phyloP scores from a whole-genome alignment of 2,329 filamentous ascomycete species.

The Cladosporium sp. region DNA sequence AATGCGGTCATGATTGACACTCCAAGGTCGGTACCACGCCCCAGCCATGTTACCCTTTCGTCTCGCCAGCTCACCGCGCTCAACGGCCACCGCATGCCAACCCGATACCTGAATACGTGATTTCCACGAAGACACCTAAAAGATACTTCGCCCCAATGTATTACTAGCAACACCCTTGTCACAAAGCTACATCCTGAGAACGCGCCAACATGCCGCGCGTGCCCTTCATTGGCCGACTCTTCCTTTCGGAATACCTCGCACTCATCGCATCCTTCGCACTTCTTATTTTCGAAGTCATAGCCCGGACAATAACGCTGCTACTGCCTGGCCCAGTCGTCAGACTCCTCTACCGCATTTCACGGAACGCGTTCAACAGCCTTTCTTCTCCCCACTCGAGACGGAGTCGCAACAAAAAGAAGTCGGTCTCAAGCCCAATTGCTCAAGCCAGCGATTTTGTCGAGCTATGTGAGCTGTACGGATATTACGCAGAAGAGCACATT shows the following conservation, averaged over 20 bases:
- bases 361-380: constrained; percentile 73
- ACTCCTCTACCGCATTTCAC: constrained; percentile 76
- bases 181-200: not conserved
- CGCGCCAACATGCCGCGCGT: constrained; percentile 47
- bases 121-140: not conserved
- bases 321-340: constrained; percentile 75
- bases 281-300: constrained; percentile 72
- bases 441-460: constrained; percentile 89
- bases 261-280: constrained; percentile 78
- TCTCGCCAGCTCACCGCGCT: too few relatives aligned
- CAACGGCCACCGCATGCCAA: not conserved
- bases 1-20: not conserved
- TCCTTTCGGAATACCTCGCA: constrained; percentile 72
- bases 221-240: constrained; percentile 57
- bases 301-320: constrained; percentile 79
- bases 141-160: constrained; percentile 1
- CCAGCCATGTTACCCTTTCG: not conserved
- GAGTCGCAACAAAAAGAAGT: constrained; percentile 61
- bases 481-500: constrained; percentile 92
- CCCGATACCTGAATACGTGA: not conserved
- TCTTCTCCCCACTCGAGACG: constrained; percentile 63
- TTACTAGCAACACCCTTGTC: not conserved
- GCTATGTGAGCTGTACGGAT: constrained; percentile 85
- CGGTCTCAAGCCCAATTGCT: constrained; percentile 54
- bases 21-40: not conserved